Conservation (phyloP, 805 yeast genomes). For the Ogataea pilisensis region DNA sequence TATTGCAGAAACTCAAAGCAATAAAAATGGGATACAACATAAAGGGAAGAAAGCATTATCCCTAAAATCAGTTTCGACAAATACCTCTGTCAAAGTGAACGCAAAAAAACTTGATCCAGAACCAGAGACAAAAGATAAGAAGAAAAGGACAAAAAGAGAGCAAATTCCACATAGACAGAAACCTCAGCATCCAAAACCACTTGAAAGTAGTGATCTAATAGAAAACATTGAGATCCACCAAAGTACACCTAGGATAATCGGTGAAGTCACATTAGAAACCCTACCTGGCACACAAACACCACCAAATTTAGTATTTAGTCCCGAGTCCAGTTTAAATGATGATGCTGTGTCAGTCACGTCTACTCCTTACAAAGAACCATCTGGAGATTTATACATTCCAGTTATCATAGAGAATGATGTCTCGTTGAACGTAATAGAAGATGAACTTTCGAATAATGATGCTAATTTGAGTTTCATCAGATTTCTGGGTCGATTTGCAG, state of each 20-base stretch:
- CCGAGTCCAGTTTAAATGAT: slow-evolving; percentile 13
- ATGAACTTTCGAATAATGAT: background rate
- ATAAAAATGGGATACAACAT: no score
- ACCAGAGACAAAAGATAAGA: no score
- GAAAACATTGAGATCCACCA: no score
- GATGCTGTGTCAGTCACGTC: slow-evolving; percentile 15
- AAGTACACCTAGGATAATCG: slow-evolving; percentile 9
- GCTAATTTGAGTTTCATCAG: background rate
- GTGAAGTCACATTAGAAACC: slow-evolving; percentile 15
- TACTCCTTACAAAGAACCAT: slow-evolving; percentile 11
- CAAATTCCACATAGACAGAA: no score
- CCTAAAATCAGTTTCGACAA: no score
- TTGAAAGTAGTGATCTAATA: background rate
- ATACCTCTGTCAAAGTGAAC: no score
- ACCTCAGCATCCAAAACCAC: slow-evolving; percentile 3
- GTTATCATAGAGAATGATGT: background rate
- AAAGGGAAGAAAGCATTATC: no score
- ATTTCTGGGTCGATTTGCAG: slow-evolving; percentile 8
- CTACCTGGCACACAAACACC: slow-evolving; percentile 22
- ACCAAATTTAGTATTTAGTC: slow-evolving; percentile 12
- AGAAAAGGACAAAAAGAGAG: no score
- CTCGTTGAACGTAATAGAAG: background rate
- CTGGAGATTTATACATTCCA: background rate
- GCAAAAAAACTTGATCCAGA: no score
- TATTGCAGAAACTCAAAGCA: no score